Base-by-base conservation (phyloP, 768 basidiomycete species). In the Hericium erinaceus region DNA sequence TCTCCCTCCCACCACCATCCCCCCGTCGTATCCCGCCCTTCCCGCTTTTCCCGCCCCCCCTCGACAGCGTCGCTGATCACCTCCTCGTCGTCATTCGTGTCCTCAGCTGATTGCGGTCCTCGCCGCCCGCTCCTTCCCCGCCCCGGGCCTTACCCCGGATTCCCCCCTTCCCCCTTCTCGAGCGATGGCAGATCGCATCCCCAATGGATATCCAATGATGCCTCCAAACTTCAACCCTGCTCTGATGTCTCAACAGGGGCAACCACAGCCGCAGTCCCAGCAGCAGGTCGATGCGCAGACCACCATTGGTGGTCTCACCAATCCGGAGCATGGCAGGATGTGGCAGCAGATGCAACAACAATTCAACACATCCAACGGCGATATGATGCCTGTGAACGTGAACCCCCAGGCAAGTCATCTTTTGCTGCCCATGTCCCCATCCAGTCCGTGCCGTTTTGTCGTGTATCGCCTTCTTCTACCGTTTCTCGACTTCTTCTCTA, bases 1-100 rank as follows among this genome's bases (percentile, higher is more conserved):
- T 57, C 61, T 63, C 52, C 62, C 62, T 63, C 62, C 62, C 62
- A 63, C 62, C 62, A 58, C 57, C 62, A 63, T 63, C 60, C 60
- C 60, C 62, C 54, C 62, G 37, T 61, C 55, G 54, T 50, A 41
- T 55, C 60, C 26, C 55, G 56, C 60, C 60, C 58, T 46, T 57
- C 18, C 22, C 55, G 5, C 54, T 54, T 60, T 39, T 33, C 61
- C 59, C 55, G 33, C 50, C 57, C 18, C 37, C 39, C 38, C 28
- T 55, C 13, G 18, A 18, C 41, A 40, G 26, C 53, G 49, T 48
- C 28, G 28, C 28, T 50, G 24, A 39, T 26, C 18, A 39, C 26
- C 28, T 24, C 2, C 22, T 39, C 38, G 28, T 53, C 60, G 28
- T 33, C 28, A 11, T 60, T 54, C 50, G 38, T 53, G 28, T 38